A percentile compares a stretch with the other conserved stretches of the same genome.
phyloP scores from a whole-genome alignment of 257 asterid species.

The Plantago elongata region DNA sequence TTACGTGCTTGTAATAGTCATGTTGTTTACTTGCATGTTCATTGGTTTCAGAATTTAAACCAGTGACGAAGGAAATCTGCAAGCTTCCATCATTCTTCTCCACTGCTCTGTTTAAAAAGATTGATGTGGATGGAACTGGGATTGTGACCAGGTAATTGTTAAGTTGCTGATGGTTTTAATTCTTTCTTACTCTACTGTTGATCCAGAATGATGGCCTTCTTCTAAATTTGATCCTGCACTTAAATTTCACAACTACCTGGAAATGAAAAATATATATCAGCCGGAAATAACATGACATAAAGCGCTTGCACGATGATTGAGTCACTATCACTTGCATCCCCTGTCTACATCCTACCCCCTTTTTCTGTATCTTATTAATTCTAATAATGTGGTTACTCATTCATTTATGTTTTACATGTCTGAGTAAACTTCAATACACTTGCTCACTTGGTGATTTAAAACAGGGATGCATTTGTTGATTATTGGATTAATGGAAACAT shows the following conservation, averaged over 20 bases:
- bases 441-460: constrained; percentile 18
- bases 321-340: constrained; percentile 6
- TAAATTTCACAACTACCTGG: background rate
- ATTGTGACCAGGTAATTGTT: constrained; percentile 67
- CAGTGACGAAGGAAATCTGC: constrained; percentile 89
- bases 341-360: background rate
- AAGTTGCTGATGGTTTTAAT: background rate
- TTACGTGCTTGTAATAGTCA: background rate
- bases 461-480: constrained; percentile 91
- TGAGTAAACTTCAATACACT: constrained; percentile 14
- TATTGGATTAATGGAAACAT: constrained; percentile 82
- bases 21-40: constrained; percentile 8
- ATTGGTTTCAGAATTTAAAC: constrained; percentile 75
- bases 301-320: constrained; percentile 2
- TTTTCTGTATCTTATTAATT: constrained; percentile 5
- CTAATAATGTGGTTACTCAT: constrained; percentile 14
- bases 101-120: constrained; percentile 67
- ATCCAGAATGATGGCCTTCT: constrained; percentile 2
- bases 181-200: constrained; percentile 4
- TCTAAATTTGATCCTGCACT: background rate
- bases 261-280: background rate
- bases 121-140: constrained; percentile 68
- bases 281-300: background rate
- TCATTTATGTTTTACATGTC: constrained; percentile 13
- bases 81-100: constrained; percentile 99